Evolutionary conservation across 495 filamentous ascomycete genomes (phyloP), one percentile per base, ranked within the genome.

Genomic region (Penicillium riverlandense): DNA sequence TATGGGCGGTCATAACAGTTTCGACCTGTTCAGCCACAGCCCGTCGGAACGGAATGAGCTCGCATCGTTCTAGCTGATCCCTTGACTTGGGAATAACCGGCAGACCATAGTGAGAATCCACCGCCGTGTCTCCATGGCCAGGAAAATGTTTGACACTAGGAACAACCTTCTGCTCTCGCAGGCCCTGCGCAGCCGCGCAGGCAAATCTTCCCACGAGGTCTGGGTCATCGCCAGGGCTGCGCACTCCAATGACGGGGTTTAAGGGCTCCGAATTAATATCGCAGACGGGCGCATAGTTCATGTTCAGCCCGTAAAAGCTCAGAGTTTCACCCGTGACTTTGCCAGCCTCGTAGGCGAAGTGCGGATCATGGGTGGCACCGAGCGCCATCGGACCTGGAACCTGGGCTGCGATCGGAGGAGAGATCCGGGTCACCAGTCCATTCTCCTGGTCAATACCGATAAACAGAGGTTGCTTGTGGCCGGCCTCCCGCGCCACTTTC

Each of bases 391-490:
- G 58, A 7, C 67, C 67, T 9, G 67, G 61, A 15, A 67, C 44
- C 34, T 73, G 72, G 4, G 65, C 48, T 31, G 63, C 69, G 27
- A 71, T 61, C 11, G 71, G 71, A 8, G 68, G 63, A 16, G 59
- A 62, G 27, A 76, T 70, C 7, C 71, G 51, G 35, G 67, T 68
- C 30, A 71, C 66, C 11, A 67, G 34, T 1, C 68, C 68, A 58
- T 70, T 71, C 33, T 71, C 68, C 35, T 71, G 68, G 38, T 71
- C 68, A 29, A 70, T 67, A 6, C 65, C 68, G 34, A 71, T 71
- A 15, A 71, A 61, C 11, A 71, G 51, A 40, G 68, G 68, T 42
- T 60, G 55, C 37, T 62, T 29, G 50, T 71, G 66, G 2, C 65
- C 66, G 15, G 66, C 68, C 7, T 51, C 8, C 46, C 48, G 60